Conservation (phyloP, 164 flowering plant species). For the Platanus orientalis region DNA sequence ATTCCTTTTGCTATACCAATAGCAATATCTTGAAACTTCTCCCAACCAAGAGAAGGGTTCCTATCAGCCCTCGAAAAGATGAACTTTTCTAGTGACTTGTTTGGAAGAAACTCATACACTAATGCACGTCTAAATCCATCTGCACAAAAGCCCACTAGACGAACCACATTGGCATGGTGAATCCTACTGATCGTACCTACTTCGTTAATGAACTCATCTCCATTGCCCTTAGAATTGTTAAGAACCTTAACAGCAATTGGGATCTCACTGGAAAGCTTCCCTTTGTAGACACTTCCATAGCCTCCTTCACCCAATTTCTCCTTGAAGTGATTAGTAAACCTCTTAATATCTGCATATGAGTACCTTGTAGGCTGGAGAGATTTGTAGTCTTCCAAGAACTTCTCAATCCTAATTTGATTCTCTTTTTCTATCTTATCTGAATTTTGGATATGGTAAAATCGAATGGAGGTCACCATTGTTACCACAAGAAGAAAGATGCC, state of each 20-base stretch:
- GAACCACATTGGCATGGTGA: no score
- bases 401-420: no score
- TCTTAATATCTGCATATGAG: no score
- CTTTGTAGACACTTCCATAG: no score
- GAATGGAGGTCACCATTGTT: background rate
- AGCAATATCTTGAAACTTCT: no score
- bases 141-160: no score
- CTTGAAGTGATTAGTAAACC: no score
- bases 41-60: conserved; percentile 2
- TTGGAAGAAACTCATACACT: conserved; percentile 12
- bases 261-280: no score
- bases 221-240: background rate
- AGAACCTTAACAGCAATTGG: conserved; percentile 10
- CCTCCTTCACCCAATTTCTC: no score
- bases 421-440: no score
- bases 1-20: no score
- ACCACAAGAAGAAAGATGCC: background rate
- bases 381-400: conserved; percentile 5
- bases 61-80: background rate
- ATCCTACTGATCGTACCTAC: conserved; percentile 12
- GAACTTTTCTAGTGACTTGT: conserved; percentile 9
- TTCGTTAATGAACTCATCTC: conserved; percentile 14
- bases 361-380: conserved; percentile 1
- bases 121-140: conserved; percentile 2
- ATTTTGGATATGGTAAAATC: background rate